Conservation (phyloP, 2,329 filamentous ascomycete genomes). For the Neonectria coccinea region DNA sequence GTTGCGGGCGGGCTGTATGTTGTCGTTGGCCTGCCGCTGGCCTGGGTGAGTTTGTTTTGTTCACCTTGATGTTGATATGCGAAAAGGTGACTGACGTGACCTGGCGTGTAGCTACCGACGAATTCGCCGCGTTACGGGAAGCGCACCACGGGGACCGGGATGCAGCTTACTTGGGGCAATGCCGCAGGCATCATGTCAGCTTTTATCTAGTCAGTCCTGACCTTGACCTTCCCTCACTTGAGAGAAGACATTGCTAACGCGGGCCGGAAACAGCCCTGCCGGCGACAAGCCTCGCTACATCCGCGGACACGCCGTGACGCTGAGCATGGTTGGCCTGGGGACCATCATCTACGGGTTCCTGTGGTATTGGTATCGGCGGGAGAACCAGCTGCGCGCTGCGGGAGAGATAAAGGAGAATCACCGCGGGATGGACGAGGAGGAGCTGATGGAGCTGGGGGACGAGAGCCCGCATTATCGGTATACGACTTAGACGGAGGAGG, state of each 20-base stretch:
- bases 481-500: slow-evolving; percentile 49
- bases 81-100: not conserved
- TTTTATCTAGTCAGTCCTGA: slow-evolving; percentile 65
- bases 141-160: slow-evolving; percentile 75
- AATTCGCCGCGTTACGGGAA: slow-evolving; percentile 83
- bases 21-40: slow-evolving; percentile 66
- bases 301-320: slow-evolving; percentile 70
- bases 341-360: slow-evolving; percentile 65
- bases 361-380: slow-evolving; percentile 62
- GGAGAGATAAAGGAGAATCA: slow-evolving; percentile 55
- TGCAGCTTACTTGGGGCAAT: slow-evolving; percentile 79
- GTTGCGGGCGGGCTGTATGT: slow-evolving; percentile 79
- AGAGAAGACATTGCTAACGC: slow-evolving; percentile 28
- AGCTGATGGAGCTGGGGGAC: slow-evolving; percentile 63
- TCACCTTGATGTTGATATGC: not conserved
- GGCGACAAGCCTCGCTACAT: slow-evolving; percentile 68
- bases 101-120: slow-evolving; percentile 61
- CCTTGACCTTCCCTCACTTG: not conserved
- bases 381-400: slow-evolving; percentile 60
- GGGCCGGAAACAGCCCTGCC: slow-evolving; percentile 52
- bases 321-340: slow-evolving; percentile 68
- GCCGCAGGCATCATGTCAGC: slow-evolving; percentile 78
- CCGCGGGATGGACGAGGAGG: slow-evolving; percentile 57
- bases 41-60: slow-evolving; percentile 56
- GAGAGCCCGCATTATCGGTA: slow-evolving; percentile 64